Evolutionary conservation across 768 basidiomycete species (phyloP).

Genomic region (Pisolithus albus): DNA sequence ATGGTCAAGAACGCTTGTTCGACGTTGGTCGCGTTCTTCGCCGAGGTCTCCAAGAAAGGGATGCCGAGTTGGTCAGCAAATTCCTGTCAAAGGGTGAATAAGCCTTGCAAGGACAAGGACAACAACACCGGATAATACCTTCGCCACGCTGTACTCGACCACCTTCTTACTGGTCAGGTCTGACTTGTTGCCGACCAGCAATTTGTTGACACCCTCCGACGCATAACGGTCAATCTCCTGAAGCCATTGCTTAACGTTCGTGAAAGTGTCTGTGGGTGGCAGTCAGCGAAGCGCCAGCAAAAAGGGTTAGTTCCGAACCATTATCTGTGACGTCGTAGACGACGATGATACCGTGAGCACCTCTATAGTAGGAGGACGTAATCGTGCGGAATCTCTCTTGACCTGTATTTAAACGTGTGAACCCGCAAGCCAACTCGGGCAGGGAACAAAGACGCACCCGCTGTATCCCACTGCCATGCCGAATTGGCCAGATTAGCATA

Average conservation of each 20-base stretch:
- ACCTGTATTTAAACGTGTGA: slow-evolving; percentile 38
- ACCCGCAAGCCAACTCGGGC: background rate
- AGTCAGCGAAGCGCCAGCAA: slow-evolving; percentile 5
- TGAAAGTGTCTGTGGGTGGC: slow-evolving; percentile 69
- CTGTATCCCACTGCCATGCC: slow-evolving; percentile 80
- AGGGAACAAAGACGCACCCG: slow-evolving; percentile 46
- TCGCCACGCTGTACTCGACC: slow-evolving; percentile 82
- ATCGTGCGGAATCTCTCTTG: slow-evolving; percentile 99
- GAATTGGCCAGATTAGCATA: slow-evolving; percentile 12
- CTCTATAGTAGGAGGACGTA: slow-evolving; percentile 98
- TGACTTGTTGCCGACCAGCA: slow-evolving; percentile 98
- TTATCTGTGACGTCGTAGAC: slow-evolving; percentile 99
- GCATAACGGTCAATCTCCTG: slow-evolving; percentile 94
- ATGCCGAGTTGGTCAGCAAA: slow-evolving; percentile 92
- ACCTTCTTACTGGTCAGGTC: slow-evolving; percentile 97
- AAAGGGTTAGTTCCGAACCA: slow-evolving; percentile 36
- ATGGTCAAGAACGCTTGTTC: slow-evolving; percentile 99
- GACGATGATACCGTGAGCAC: slow-evolving; percentile 96
- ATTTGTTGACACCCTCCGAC: slow-evolving; percentile 97
- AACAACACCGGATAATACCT: slow-evolving; percentile 41
- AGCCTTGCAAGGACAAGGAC: background rate
- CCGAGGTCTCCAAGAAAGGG: slow-evolving; percentile 97
- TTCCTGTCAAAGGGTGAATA: slow-evolving; percentile 47
- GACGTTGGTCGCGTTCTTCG: slow-evolving; percentile 97
- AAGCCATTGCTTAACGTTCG: slow-evolving; percentile 93